These are phyloP conservation scores for Melampsora americana DNA, from an alignment of 1,284 basidiomycete genomes.

Conservation along the genomic window DNA sequence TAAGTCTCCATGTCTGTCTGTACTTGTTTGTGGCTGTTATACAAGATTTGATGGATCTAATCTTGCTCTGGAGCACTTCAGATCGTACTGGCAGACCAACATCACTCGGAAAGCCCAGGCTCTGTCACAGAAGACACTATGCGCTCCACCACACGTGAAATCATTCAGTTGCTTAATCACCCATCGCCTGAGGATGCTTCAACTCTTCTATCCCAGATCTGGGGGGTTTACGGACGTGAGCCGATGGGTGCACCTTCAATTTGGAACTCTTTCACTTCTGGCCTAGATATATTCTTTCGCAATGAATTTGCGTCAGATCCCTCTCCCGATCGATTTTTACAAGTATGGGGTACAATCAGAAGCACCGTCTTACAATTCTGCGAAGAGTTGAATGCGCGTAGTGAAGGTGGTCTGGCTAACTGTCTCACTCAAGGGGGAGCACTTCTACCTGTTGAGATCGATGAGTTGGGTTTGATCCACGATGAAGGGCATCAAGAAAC, in stretches of 20 bases:
- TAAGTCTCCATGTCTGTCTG: background rate
- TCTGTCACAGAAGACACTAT: background rate
- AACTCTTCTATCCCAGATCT: conserved; percentile 17
- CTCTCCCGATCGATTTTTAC: background rate
- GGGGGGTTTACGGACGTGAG: conserved; percentile 38
- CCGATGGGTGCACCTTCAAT: conserved; percentile 24
- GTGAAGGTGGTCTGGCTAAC: conserved; percentile 25
- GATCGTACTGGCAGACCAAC: too few species aligned
- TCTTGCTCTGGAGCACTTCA: background rate
- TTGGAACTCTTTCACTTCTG: conserved; percentile 36
- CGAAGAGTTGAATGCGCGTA: conserved; percentile 35
- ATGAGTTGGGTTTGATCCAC: too few species aligned
- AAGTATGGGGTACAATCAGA: conserved; percentile 12
- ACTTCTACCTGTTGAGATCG: conserved; percentile 16
- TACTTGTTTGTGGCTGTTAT: too few species aligned
- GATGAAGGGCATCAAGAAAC: background rate
- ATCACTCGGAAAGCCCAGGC: too few species aligned
- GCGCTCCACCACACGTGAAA: conserved; percentile 31
- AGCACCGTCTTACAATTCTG: conserved; percentile 34
- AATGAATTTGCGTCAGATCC: conserved; percentile 7
- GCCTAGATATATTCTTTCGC: conserved; percentile 20
- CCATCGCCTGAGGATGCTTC: conserved; percentile 31
- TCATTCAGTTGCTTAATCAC: conserved; percentile 20
- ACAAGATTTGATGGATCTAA: conserved; percentile 6
- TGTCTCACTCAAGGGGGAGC: conserved; percentile 19